Conservation (phyloP, 306 rosid genomes). For the Cicer arietinum region DNA sequence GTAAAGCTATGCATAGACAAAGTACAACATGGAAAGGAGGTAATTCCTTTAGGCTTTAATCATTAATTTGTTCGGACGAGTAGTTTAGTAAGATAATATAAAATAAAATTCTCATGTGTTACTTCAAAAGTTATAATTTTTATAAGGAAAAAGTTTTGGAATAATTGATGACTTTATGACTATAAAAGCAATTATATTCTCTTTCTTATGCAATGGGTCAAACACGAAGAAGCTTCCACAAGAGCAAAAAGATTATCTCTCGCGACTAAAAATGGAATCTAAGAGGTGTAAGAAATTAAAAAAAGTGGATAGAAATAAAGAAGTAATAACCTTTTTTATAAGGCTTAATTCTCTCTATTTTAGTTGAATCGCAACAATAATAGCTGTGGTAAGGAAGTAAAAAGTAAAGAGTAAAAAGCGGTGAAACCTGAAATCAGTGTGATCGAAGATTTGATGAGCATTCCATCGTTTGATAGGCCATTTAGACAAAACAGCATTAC, state of each 20-base stretch:
- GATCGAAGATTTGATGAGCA: constrained; percentile 72
- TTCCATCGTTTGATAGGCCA: constrained; percentile 85
- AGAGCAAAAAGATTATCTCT: neutral
- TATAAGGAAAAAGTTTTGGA: constrained; percentile 41
- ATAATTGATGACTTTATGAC: constrained; percentile 49
- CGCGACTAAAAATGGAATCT: neutral
- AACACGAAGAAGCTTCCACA: constrained; percentile 45
- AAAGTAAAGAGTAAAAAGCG: neutral
- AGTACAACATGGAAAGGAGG: constrained; percentile 25
- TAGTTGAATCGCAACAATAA: no score
- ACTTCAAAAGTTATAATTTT: neutral
- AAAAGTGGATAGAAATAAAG: neutral
- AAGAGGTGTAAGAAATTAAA: neutral
- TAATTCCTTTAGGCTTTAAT: constrained; percentile 31
- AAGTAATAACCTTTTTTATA: neutral
- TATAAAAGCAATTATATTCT: constrained; percentile 43
- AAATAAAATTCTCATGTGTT: constrained; percentile 27
- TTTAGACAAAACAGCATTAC: constrained; percentile 85
- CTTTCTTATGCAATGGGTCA: constrained; percentile 7
- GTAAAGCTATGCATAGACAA: constrained; percentile 32
- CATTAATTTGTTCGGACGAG: constrained; percentile 16
- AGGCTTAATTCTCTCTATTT: no score
- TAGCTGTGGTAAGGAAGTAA: no score
- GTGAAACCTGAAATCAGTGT: constrained; percentile 78
- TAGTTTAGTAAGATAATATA: constrained; percentile 23